A percentile compares a stretch with the other conserved stretches of the same genome.
Conservation (phyloP, 345 rosid genomes). For the Eucalyptus tenuipes region DNA sequence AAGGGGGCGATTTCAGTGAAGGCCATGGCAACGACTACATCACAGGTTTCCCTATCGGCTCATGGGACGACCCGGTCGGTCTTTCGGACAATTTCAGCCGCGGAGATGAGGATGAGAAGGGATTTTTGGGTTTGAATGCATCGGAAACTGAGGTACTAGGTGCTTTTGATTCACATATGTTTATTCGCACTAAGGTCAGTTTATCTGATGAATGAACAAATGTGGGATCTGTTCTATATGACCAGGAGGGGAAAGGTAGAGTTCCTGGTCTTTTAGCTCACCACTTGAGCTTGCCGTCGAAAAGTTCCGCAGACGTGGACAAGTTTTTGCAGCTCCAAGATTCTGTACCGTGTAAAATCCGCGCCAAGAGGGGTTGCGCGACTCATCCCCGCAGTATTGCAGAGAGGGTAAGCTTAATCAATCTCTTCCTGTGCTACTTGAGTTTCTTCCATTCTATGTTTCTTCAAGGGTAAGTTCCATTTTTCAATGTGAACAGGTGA, state of each 20-base stretch:
- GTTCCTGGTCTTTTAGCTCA: constrained; percentile 35
- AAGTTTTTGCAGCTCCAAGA: constrained; percentile 48
- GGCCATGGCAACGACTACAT: constrained; percentile 11
- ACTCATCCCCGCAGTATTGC: constrained; percentile 98
- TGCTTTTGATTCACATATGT: neutral
- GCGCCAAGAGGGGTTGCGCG: constrained; percentile 85
- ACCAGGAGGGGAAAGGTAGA: constrained; percentile 21
- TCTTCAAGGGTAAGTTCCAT: neutral
- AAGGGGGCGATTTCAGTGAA: neutral
- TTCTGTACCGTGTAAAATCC: constrained; percentile 66
- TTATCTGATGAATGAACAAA: neutral
- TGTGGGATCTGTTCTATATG: neutral
- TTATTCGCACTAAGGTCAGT: neutral
- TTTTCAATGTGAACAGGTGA: constrained; percentile 17
- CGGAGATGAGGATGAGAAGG: constrained; percentile 8
- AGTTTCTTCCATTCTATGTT: neutral
- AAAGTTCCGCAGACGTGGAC: constrained; percentile 17
- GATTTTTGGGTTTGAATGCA: constrained; percentile 5
- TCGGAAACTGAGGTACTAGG: constrained; percentile 21
- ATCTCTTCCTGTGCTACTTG: neutral
- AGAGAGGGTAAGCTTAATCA: constrained; percentile 46
- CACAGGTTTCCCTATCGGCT: constrained; percentile 7
- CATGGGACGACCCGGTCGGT: constrained; percentile 18
- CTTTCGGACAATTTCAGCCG: neutral
- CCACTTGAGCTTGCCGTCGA: constrained; percentile 65